Conservation (phyloP, 2,329 filamentous ascomycete genomes). For the Hortaea werneckii region DNA sequence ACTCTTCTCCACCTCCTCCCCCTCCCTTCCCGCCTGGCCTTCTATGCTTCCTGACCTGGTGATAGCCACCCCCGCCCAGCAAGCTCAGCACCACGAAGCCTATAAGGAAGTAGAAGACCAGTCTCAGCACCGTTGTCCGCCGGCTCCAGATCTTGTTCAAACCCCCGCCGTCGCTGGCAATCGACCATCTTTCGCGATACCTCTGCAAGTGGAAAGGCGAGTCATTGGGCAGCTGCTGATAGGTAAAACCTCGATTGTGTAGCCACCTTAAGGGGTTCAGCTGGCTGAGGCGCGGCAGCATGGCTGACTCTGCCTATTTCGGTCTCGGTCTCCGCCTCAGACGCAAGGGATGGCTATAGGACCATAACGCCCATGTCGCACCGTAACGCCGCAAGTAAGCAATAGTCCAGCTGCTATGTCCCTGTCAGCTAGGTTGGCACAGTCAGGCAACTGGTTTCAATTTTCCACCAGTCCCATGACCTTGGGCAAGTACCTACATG, state of each 20-base stretch:
- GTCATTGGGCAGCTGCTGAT: constrained; percentile 33
- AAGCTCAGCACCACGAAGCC: constrained; percentile 30
- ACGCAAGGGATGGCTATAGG: too few species aligned
- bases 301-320: too few species aligned
- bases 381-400: too few species aligned
- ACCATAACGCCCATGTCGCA: too few species aligned
- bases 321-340: too few species aligned
- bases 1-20: constrained; percentile 24
- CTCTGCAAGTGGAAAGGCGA: constrained; percentile 18
- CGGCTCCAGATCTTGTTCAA: constrained; percentile 5
- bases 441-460: too few species aligned
- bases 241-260: constrained; percentile 34
- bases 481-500: too few species aligned
- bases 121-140: constrained; percentile 31
- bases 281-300: constrained; percentile 26
- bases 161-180: constrained; percentile 18
- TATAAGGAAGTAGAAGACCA: constrained; percentile 31
- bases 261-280: constrained; percentile 35
- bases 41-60: constrained; percentile 14
- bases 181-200: constrained; percentile 27
- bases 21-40: constrained; percentile 8
- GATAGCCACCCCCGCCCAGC: constrained; percentile 33
- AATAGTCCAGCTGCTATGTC: too few species aligned
- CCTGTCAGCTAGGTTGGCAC: too few species aligned
- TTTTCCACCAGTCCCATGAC: too few species aligned